Base-by-base conservation (phyloP, 495 filamentous ascomycete genomes). In the Neurospora intermedia region DNA sequence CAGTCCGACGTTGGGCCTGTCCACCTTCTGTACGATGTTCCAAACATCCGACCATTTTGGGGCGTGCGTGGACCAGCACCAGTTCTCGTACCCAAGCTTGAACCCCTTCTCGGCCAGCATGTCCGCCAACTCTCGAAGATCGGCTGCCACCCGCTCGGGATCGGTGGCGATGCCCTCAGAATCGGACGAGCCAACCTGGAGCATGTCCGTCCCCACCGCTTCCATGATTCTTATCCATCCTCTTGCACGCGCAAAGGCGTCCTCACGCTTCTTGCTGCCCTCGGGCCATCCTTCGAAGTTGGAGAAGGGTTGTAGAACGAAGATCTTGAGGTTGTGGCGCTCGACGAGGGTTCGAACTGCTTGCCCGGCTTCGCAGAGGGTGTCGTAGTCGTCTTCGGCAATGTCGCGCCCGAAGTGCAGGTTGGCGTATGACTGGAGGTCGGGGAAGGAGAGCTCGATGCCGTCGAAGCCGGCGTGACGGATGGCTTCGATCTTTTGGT, bases 101-200 rank as follows among this genome's bases (percentile, higher is more conserved):
- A 88, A 87, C 0, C 84, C 82, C 35, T 86, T 82, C 31, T 81
- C 75, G 4, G 87, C 85, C 3, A 92, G 86, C 73, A 93, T 79
- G 69, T 93, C 89, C 15, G 87, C 88, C 20, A 95, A 83, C 70
- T 88, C 83, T 27, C 82, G 82, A 0, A 95, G 84, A 76, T 95
- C 93, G 2, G 80, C 75, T 1, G 89, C 86, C 27, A 92, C 85
- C 54, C 80, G 78, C 3, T 81, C 81, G 5, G 83, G 77, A 39
- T 86, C 84, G 2, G 78, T 82, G 3, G 81, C 80, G 71, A 91
- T 88, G 69, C 85, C 85, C 0, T 86, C 84, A 27, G 87, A 80
- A 78, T 94, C 92, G 4, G 91, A 90, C 15, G 90, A 90, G 31
- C 92, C 92, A 71, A 94, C 89, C 81, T 94, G 93, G n/a, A 96